These are phyloP conservation scores for Tylopilus plumbeoviolaceoides DNA, from an alignment of 768 basidiomycete genomes.

Conservation along the genomic window DNA sequence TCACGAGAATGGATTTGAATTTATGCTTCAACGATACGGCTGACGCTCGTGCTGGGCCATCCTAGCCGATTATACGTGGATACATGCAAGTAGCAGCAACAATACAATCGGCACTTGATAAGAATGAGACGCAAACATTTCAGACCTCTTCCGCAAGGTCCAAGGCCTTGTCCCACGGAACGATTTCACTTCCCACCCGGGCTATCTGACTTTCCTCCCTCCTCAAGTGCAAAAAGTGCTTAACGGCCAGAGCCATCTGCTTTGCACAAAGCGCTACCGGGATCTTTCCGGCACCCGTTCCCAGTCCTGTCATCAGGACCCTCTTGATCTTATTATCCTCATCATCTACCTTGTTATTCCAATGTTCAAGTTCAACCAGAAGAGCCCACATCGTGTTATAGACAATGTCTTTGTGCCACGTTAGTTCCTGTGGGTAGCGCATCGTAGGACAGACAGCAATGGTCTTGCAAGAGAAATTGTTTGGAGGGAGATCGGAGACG, in stretches of 20 bases:
- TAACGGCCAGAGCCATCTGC: constrained; percentile 8
- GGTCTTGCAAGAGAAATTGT: constrained; percentile 1
- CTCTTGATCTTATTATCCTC: background rate
- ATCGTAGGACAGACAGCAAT: constrained; percentile 34
- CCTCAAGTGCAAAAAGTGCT: constrained; percentile 2
- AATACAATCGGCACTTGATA: background rate
- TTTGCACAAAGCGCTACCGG: background rate
- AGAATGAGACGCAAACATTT: background rate
- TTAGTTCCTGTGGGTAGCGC: constrained; percentile 25
- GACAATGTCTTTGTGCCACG: constrained; percentile 33
- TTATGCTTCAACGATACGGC: no score
- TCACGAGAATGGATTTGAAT: no score
- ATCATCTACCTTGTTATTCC: constrained; percentile 19
- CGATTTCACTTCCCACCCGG: background rate
- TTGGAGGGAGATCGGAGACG: constrained; percentile 4
- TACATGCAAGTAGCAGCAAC: background rate
- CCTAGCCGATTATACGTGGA: no score
- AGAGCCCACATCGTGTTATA: constrained; percentile 34
- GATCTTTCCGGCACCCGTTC: constrained; percentile 1
- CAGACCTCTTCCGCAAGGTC: constrained; percentile 1
- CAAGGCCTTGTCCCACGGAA: constrained; percentile 1
- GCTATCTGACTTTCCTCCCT: background rate
- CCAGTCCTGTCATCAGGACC: constrained; percentile 1
- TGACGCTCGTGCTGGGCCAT: no score
- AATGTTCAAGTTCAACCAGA: constrained; percentile 21